Evolutionary conservation across 257 asterid genomes (phyloP), one percentile per base, ranked within the genome.

Genomic region (Solanum chaucha): DNA sequence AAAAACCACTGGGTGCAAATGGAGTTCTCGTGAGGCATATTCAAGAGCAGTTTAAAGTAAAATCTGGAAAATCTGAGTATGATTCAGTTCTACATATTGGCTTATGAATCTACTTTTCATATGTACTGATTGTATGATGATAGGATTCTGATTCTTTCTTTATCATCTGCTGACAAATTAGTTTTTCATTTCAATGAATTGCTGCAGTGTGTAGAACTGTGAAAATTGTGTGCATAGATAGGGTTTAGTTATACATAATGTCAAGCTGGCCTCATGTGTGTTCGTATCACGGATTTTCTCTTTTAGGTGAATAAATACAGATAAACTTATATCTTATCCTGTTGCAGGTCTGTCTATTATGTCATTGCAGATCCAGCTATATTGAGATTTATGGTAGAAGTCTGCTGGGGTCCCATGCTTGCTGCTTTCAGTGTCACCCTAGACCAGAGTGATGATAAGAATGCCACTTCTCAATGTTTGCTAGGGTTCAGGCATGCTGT

Each of bases 381-480:
- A 89, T 87, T 97, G 93, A 92, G 98, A 92, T 97, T 97, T 93
- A 97, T 97, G 99, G 93, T 93, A 90, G 99, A 97, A 92, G 99
- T 96, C 87, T 96, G 98, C 91, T 97, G 99, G 99, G 99, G 99
- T 61, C 99, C 98, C 55, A 95, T 97, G 97, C 95, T 97, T 86
- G 99, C 99, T 89, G 99, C 99, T 35, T 97, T 96, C 91, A 97
- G 99, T 87, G 98, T 96, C 71, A 97, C 99, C 88, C 92, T 96
- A 88, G 99, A 94, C 92, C 99, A 97, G 94, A 97, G 96, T 90
- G 98, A 97, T 93, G 98, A 94, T 92, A 95, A 92, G 90, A 96
- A 92, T 89, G 95, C 98, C 88, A 97, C 99, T 88, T 89, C 93
- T 83, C 98, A 93, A 89, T 96, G 99, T 93, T 88, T 97, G 93